These are phyloP conservation scores for Pseudogymnoascus sp. DNA, from an alignment of 2,329 filamentous ascomycete species.

Conservation along the genomic window DNA sequence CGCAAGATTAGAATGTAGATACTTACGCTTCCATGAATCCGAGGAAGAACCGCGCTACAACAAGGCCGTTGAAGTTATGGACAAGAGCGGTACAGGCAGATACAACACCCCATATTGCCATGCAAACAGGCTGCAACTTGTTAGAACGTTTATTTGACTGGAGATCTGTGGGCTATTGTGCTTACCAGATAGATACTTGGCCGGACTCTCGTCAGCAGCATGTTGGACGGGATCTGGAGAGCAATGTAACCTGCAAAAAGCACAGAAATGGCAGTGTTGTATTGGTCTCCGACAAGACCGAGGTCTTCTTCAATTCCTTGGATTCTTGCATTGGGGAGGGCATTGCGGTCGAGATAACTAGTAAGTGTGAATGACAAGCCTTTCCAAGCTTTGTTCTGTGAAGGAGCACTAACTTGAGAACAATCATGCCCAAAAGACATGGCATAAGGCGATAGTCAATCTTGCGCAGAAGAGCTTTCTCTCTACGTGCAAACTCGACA, in stretches of 20 bases:
- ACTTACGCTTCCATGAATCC: constrained; percentile 32
- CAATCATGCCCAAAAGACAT: constrained; percentile 17
- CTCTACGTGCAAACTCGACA: not conserved
- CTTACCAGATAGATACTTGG: constrained; percentile 22
- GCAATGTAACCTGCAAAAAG: constrained; percentile 41
- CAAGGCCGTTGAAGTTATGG: constrained; percentile 21
- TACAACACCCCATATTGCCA: constrained; percentile 33
- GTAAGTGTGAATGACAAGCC: not conserved
- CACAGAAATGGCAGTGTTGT: constrained; percentile 24
- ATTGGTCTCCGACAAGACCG: constrained; percentile 33
- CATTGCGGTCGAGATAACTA: constrained; percentile 30
- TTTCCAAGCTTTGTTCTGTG: not conserved
- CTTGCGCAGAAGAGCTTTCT: constrained; percentile 15
- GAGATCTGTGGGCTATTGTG: not conserved
- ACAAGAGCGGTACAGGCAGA: constrained; percentile 38
- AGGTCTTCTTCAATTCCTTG: constrained; percentile 19
- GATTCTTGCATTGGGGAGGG: constrained; percentile 18
- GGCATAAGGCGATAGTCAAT: constrained; percentile 19
- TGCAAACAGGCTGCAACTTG: constrained; percentile 25
- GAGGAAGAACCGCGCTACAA: constrained; percentile 26
- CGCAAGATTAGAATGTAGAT: constrained; percentile 29
- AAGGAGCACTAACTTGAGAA: constrained; percentile 14
- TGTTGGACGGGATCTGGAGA: constrained; percentile 41
- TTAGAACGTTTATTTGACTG: not conserved
- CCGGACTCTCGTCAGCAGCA: constrained; percentile 40